Conservation (phyloP, 768 basidiomycete genomes). For the Gymnopilus junonius region DNA sequence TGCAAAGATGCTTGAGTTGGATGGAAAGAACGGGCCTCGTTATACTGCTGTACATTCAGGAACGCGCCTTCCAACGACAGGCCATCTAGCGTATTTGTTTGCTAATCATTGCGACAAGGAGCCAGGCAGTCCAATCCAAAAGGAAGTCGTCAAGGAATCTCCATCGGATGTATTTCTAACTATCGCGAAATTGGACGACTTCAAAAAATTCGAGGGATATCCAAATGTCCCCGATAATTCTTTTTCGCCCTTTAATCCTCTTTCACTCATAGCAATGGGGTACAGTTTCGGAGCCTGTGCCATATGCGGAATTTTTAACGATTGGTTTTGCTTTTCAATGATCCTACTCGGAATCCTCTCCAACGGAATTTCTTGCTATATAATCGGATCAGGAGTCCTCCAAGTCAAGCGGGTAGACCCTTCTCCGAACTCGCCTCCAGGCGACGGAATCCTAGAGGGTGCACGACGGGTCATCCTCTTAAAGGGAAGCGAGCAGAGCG, state of each 20-base stretch:
- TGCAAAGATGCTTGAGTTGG: slow-evolving; percentile 19
- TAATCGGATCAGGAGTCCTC: slow-evolving; percentile 20
- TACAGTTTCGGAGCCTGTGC: slow-evolving; percentile 15
- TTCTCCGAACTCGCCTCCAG: slow-evolving; percentile 20
- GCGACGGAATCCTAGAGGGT: slow-evolving; percentile 17
- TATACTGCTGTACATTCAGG: slow-evolving; percentile 20
- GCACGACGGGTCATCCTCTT: slow-evolving; percentile 11
- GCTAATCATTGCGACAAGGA: slow-evolving; percentile 12
- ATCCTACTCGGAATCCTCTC: slow-evolving; percentile 17
- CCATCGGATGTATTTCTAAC: slow-evolving; percentile 9
- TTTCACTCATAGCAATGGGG: slow-evolving; percentile 9
- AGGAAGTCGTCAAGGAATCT: not conserved
- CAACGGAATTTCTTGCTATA: slow-evolving; percentile 20
- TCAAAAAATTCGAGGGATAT: slow-evolving; percentile 4
- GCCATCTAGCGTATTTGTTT: slow-evolving; percentile 18
- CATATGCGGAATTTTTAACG: slow-evolving; percentile 12
- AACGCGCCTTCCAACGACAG: slow-evolving; percentile 14
- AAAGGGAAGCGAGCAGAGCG: slow-evolving; percentile 17
- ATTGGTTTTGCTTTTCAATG: slow-evolving; percentile 24
- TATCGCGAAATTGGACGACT: slow-evolving; percentile 15
- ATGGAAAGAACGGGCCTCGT: slow-evolving; percentile 16
- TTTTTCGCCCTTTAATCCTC: slow-evolving; percentile 13
- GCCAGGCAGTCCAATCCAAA: not conserved
- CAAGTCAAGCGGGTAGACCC: slow-evolving; percentile 11
- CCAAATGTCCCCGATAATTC: slow-evolving; percentile 7